Evolutionary conservation across 2,329 filamentous ascomycete species (phyloP).

Genomic region (Thyridium curvatum): DNA sequence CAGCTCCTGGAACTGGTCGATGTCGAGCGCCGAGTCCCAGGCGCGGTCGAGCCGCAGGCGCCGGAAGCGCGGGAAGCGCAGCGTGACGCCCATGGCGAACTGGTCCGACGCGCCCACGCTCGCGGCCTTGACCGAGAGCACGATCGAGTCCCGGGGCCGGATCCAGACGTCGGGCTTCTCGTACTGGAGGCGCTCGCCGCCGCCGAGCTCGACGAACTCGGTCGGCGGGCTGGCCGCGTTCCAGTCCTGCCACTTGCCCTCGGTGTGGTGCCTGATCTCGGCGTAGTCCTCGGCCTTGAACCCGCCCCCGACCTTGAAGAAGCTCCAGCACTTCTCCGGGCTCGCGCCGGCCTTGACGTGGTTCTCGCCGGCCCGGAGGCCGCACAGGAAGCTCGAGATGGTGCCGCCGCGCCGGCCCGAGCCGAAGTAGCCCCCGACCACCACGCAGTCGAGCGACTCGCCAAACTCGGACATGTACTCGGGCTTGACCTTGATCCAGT

Average conservation of each 20-base stretch:
- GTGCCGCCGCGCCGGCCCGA: conserved; percentile 77
- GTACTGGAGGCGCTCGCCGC: conserved; percentile 61
- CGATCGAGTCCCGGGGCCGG: conserved; percentile 77
- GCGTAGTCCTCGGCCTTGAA: conserved; percentile 82
- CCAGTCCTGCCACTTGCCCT: conserved; percentile 90
- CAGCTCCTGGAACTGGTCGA: conserved; percentile 70
- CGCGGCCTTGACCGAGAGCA: conserved; percentile 84
- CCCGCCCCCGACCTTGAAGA: conserved; percentile 96
- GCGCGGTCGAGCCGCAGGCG: conserved; percentile 72
- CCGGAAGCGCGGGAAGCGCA: conserved; percentile 90
- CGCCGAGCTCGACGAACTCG: conserved; percentile 74
- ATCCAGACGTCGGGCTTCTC: conserved; percentile 94
- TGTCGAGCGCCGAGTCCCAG: conserved; percentile 74
- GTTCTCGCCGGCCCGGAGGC: conserved; percentile 67
- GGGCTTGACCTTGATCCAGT: conserved; percentile 98
- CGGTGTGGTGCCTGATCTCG: conserved; percentile 73
- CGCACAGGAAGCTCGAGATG: conserved; percentile 85
- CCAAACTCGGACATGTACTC: conserved; percentile 98
- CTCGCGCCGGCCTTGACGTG: conserved; percentile 53
- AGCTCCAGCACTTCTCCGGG: conserved; percentile 79
- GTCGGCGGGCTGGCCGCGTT: conserved; percentile 69
- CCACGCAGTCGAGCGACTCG: conserved; percentile 81
- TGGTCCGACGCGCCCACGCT: conserved; percentile 68
- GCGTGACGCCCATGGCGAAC: conserved; percentile 69
- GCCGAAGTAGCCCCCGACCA: conserved; percentile 91